phyloP scores from a whole-genome alignment of 495 filamentous ascomycete species.

The Hypoxylon lienhwacheense region DNA sequence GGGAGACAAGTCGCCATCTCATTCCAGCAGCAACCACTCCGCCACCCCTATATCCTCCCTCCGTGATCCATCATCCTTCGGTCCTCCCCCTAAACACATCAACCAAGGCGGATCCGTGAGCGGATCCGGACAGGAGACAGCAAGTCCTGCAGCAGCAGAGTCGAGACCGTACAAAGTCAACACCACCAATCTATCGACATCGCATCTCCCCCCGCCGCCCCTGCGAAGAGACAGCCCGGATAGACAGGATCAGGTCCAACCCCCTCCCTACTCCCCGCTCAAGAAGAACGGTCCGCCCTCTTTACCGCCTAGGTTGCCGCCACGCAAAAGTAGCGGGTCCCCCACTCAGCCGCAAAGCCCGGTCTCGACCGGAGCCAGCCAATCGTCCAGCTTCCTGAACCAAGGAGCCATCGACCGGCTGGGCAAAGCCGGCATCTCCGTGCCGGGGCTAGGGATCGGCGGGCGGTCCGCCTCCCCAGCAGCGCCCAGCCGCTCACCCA shows the following conservation, averaged over 20 bases:
- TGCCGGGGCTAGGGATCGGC: slow-evolving; percentile 77
- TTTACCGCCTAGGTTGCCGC: slow-evolving; percentile 66
- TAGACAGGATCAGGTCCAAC: slow-evolving; percentile 35
- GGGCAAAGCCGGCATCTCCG: slow-evolving; percentile 75
- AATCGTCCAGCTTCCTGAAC: slow-evolving; percentile 55
- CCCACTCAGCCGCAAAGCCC: slow-evolving; percentile 54
- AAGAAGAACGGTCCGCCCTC: slow-evolving; percentile 68
- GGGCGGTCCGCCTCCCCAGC: slow-evolving; percentile 8
- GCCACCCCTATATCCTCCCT: slow-evolving; percentile 74
- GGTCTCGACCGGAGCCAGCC: slow-evolving; percentile 37
- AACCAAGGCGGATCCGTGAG: slow-evolving; percentile 34
- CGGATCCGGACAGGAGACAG: slow-evolving; percentile 46
- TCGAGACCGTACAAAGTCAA: slow-evolving; percentile 70
- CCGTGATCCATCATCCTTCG: slow-evolving; percentile 82
- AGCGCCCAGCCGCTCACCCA: slow-evolving; percentile 19
- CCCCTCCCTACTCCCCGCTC: slow-evolving; percentile 36
- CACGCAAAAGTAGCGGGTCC: slow-evolving; percentile 51
- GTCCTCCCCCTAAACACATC: slow-evolving; percentile 74
- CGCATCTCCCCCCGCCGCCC: slow-evolving; percentile 72
- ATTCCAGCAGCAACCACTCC: slow-evolving; percentile 42
- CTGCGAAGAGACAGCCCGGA: slow-evolving; percentile 55
- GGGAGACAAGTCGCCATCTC: slow-evolving; percentile 35
- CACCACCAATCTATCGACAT: slow-evolving; percentile 69
- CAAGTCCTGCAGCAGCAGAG: slow-evolving; percentile 45
- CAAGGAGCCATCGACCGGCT: slow-evolving; percentile 69